These are phyloP conservation scores for Acer saccharum DNA, from an alignment of 345 rosid genomes.

Conservation along the genomic window DNA sequence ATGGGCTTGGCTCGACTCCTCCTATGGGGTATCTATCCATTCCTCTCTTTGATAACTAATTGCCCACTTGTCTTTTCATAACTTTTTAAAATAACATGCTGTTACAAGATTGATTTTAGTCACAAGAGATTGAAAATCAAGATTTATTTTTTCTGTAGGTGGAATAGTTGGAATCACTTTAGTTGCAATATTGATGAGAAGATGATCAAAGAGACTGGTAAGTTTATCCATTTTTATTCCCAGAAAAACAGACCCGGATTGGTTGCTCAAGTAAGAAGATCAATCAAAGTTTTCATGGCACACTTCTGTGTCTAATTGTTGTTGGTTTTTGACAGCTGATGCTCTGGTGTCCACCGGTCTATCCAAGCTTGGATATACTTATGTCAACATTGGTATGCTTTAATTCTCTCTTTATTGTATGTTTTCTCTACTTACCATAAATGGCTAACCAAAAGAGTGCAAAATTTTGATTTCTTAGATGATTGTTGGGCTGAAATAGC, in stretches of 20 bases:
- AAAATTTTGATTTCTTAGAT: slow-evolving; percentile 45
- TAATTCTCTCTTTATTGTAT: background rate
- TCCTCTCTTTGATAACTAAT: too few species aligned
- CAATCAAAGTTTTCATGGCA: background rate
- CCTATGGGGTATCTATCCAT: slow-evolving; percentile 62
- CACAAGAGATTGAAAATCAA: background rate
- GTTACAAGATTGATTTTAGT: background rate
- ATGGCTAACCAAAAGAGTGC: slow-evolving; percentile 2
- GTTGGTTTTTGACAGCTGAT: slow-evolving; percentile 55
- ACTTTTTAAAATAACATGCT: too few species aligned
- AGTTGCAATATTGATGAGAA: slow-evolving; percentile 62
- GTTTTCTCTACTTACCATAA: background rate
- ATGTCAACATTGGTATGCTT: slow-evolving; percentile 77
- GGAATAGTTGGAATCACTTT: slow-evolving; percentile 99
- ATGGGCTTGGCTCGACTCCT: slow-evolving; percentile 73
- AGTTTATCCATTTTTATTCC: background rate
- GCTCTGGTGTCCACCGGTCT: slow-evolving; percentile 83
- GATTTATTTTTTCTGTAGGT: slow-evolving; percentile 41
- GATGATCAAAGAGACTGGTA: slow-evolving; percentile 76
- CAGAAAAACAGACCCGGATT: background rate
- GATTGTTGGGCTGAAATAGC: slow-evolving; percentile 94
- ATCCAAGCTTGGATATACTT: slow-evolving; percentile 70
- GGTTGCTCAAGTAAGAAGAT: background rate
- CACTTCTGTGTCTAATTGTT: background rate
- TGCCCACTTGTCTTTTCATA: background rate